Conservation (phyloP, 768 basidiomycete species). For the Boletellus sp. region DNA sequence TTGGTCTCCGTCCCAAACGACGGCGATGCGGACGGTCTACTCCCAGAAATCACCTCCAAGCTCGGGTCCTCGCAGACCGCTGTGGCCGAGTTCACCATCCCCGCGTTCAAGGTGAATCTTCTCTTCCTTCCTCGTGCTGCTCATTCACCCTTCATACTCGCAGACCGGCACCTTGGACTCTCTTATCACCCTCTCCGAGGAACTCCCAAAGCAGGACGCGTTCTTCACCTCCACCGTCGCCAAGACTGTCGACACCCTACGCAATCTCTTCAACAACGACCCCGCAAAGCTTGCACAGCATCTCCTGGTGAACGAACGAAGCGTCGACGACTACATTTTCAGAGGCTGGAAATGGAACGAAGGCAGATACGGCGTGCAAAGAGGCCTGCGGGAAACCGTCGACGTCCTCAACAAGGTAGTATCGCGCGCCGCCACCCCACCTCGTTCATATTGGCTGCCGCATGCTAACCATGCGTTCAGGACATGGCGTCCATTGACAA, state of each 20-base stretch:
- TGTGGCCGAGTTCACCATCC: conserved; percentile 68
- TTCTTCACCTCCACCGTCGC: conserved; percentile 86
- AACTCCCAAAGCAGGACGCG: conserved; percentile 85
- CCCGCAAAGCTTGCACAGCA: conserved; percentile 71
- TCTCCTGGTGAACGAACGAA: conserved; percentile 73
- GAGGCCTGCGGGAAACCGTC: conserved; percentile 77
- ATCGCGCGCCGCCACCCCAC: conserved; percentile 13
- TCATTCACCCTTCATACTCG: conserved; percentile 12
- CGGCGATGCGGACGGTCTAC: conserved; percentile 75
- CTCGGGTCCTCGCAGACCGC: conserved; percentile 47
- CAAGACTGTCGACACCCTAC: conserved; percentile 91
- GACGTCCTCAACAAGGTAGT: conserved; percentile 81
- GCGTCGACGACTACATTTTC: conserved; percentile 77
- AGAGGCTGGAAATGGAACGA: conserved; percentile 90
- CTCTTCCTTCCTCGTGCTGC: not conserved
- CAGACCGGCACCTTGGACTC: conserved; percentile 93
- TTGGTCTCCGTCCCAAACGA: conserved; percentile 82
- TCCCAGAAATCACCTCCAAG: conserved; percentile 62
- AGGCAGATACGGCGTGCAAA: conserved; percentile 82
- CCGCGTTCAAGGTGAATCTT: conserved; percentile 82
- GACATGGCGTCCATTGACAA: conserved; percentile 95
- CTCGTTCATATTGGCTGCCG: conserved; percentile 17
- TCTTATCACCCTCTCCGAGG: conserved; percentile 85
- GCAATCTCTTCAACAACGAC: conserved; percentile 87
- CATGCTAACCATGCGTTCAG: conserved; percentile 35